Percentiles rank a stretch among this genome's conserved stretches.
phyloP scores from a whole-genome alignment of 495 filamentous ascomycete species.

The Tuber indicum region DNA sequence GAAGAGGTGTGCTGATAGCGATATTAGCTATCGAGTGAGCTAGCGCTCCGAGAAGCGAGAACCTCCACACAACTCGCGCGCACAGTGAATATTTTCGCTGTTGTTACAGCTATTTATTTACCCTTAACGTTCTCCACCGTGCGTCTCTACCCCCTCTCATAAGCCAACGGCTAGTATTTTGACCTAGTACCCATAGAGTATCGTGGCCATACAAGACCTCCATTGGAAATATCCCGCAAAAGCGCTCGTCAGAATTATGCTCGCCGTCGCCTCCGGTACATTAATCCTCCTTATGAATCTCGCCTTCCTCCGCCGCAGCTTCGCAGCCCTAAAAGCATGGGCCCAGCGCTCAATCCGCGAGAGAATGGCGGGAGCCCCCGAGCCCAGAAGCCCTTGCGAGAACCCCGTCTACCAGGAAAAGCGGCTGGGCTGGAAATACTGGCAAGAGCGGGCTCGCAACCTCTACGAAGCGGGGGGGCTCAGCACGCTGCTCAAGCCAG shows the following conservation, averaged over 20 bases:
- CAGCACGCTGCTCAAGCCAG: no score
- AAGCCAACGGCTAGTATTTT: neutral
- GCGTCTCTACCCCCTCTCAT: neutral
- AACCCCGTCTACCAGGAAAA: neutral
- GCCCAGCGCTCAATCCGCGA: neutral
- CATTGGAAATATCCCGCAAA: neutral
- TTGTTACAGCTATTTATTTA: slow-evolving; percentile 1
- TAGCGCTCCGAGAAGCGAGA: neutral
- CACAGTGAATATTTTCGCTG: neutral
- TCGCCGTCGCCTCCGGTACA: neutral
- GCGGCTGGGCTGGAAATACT: neutral
- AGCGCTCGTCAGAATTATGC: neutral
- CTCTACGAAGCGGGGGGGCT: no score
- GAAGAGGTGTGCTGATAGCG: neutral
- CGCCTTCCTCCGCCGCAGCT: neutral
- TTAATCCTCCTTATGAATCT: neutral
- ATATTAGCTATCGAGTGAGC: slow-evolving; percentile 1
- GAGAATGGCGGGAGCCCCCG: neutral
- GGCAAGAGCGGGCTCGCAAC: neutral
- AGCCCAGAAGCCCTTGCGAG: neutral
- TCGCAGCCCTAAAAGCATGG: neutral
- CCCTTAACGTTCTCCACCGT: neutral
- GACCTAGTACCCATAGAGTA: neutral
- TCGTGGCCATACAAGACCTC: neutral
- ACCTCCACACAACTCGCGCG: slow-evolving; percentile 3